These are phyloP conservation scores for Bassia scoparia DNA, from an alignment of 148 eudicot species.

Conservation along the genomic window DNA sequence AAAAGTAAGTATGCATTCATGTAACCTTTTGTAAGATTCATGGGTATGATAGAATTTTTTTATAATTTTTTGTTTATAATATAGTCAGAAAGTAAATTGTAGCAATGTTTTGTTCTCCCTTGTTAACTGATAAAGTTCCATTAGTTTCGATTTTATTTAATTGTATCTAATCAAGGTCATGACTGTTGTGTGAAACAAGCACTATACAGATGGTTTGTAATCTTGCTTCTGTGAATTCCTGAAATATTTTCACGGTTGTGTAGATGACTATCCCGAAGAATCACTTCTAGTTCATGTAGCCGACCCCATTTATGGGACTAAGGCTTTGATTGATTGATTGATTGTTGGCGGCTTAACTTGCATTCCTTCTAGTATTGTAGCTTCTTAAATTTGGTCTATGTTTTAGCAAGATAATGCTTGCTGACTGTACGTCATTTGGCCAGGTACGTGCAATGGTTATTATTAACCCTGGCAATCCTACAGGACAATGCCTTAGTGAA, in stretches of 20 bases:
- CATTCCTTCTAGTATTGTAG: not conserved
- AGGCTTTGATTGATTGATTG: no score
- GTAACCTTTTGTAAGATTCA: not conserved
- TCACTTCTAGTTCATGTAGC: no score
- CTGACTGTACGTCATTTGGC: slow-evolving; percentile 16
- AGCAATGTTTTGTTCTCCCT: not conserved
- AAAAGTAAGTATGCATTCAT: slow-evolving; percentile 51
- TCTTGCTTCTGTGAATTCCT: not conserved
- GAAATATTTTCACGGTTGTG: not conserved
- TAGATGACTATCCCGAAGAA: no score
- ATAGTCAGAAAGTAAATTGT: not conserved
- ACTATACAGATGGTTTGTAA: not conserved
- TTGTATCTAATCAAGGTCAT: not conserved
- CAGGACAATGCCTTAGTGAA: slow-evolving; percentile 94
- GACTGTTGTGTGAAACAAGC: not conserved
- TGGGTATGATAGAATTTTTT: not conserved
- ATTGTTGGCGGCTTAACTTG: not conserved
- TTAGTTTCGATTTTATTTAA: not conserved
- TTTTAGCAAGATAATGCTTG: not conserved
- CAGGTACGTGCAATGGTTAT: slow-evolving; percentile 99
- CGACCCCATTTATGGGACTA: no score
- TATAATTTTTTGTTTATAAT: no score
- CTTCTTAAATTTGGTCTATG: not conserved
- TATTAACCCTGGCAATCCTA: slow-evolving; percentile 98
- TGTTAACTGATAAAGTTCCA: not conserved